Percentiles rank a stretch among this genome's conserved stretches.
Conservation (phyloP, 345 rosid genomes). For the Rhizophora mangle region DNA sequence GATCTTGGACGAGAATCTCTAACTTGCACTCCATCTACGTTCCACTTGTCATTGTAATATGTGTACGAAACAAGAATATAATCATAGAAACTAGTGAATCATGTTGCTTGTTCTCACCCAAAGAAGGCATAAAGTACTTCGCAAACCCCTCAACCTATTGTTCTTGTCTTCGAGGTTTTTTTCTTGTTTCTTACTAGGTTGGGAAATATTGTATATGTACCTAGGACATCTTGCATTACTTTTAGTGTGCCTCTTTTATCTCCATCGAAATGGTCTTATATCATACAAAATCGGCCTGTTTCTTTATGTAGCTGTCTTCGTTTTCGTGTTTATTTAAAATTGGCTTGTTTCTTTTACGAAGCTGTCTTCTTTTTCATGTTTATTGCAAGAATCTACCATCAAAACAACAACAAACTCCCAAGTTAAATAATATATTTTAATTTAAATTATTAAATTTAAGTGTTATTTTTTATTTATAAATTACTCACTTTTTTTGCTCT, state of each 20-base stretch:
- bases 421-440: too few species aligned
- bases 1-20: conserved; percentile 25
- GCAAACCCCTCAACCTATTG: conserved; percentile 10
- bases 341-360: neutral
- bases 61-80: conserved; percentile 13
- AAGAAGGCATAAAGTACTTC: neutral
- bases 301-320: conserved; percentile 7
- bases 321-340: neutral
- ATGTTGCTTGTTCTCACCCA: conserved; percentile 11
- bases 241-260: neutral
- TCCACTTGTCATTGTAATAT: conserved; percentile 11
- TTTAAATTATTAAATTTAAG: too few species aligned
- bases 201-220: neutral
- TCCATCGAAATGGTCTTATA: neutral
- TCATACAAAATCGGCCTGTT: neutral
- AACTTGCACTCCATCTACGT: conserved; percentile 26
- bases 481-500: too few species aligned
- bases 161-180: conserved; percentile 32
- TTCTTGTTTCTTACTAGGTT: conserved; percentile 7
- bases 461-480: too few species aligned
- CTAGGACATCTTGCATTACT: conserved; percentile 4
- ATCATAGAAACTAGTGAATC: conserved; percentile 3
- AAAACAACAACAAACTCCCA: too few species aligned
- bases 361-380: conserved; percentile 2
- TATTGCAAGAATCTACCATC: too few species aligned